phyloP scores from a whole-genome alignment of 73 alveolate genomes.

The Uronychia setigera region DNA sequence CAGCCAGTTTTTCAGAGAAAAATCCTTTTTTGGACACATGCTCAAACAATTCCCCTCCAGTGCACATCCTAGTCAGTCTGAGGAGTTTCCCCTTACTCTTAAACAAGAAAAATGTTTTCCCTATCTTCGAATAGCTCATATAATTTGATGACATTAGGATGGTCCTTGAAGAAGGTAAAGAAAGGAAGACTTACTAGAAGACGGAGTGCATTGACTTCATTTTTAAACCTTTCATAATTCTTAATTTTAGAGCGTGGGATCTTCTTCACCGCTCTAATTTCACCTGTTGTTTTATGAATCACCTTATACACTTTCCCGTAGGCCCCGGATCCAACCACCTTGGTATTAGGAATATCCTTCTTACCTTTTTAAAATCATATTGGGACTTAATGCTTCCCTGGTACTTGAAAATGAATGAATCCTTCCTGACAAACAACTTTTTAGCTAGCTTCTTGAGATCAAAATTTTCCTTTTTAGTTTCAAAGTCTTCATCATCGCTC shows the following conservation, averaged over 20 bases:
- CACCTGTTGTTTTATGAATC: conserved; percentile 68
- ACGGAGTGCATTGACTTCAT: conserved; percentile 73
- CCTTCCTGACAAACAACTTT: conserved; percentile 6
- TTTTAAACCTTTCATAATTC: conserved; percentile 67
- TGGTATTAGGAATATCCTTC: conserved; percentile 9
- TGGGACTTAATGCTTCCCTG: conserved; percentile 23
- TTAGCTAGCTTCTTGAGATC: not conserved
- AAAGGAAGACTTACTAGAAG: conserved; percentile 54
- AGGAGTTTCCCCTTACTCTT: conserved; percentile 40
- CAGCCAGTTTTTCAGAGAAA: conserved; percentile 27
- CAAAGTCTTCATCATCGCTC: conserved; percentile 8
- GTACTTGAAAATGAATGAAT: conserved; percentile 25
- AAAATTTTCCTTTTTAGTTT: not conserved
- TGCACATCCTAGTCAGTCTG: conserved; percentile 5
- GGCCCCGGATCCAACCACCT: conserved; percentile 89
- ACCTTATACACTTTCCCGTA: conserved; percentile 96
- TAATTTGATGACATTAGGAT: conserved; percentile 80
- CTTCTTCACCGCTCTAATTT: conserved; percentile 71
- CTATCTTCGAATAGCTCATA: conserved; percentile 51
- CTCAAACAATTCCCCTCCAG: conserved; percentile 71
- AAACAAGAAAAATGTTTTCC: conserved; percentile 18
- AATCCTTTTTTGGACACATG: conserved; percentile 50
- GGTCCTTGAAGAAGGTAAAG: conserved; percentile 53
- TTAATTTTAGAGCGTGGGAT: conserved; percentile 67
- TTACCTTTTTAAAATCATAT: conserved; percentile 25